Evolutionary conservation across 305 asterid species (phyloP).

Genomic region (Fraxinus floribunda): DNA sequence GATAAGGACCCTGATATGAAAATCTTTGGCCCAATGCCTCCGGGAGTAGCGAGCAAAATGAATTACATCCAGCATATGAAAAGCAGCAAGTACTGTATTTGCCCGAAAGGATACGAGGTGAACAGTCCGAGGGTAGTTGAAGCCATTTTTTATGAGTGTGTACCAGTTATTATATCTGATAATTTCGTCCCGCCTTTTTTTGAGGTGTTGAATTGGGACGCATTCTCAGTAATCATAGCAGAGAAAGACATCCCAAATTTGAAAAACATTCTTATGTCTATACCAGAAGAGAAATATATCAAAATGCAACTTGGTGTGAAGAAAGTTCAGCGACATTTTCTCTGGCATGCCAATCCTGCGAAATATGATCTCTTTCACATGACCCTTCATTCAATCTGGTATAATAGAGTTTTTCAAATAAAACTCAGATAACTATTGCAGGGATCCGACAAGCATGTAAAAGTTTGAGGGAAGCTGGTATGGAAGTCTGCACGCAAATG

Average conservation of each 20-base stretch:
- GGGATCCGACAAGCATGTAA: not conserved
- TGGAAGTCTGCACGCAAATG: not conserved
- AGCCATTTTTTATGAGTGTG: conserved; percentile 73
- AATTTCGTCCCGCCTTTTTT: conserved; percentile 78
- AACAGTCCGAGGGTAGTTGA: conserved; percentile 82
- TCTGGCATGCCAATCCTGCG: conserved; percentile 69
- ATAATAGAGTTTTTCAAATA: conserved; percentile 67
- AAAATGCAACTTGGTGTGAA: conserved; percentile 62
- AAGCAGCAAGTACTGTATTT: conserved; percentile 70
- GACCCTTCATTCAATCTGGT: conserved; percentile 84
- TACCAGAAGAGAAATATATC: conserved; percentile 52
- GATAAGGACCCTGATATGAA: conserved; percentile 66
- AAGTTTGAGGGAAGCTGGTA: not conserved
- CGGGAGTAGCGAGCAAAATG: conserved; percentile 76
- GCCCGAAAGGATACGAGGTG: conserved; percentile 83
- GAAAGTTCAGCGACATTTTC: conserved; percentile 60
- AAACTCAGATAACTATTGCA: conserved; percentile 43
- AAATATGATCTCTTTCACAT: conserved; percentile 76
- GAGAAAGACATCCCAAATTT: conserved; percentile 59
- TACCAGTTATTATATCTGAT: conserved; percentile 70
- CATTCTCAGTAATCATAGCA: conserved; percentile 56
- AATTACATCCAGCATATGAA: conserved; percentile 68
- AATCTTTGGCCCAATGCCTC: conserved; percentile 77
- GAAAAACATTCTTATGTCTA: conserved; percentile 47
- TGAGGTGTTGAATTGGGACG: conserved; percentile 68